Conservation (phyloP, 75 land plant species). For the Sequoiadendron giganteum region DNA sequence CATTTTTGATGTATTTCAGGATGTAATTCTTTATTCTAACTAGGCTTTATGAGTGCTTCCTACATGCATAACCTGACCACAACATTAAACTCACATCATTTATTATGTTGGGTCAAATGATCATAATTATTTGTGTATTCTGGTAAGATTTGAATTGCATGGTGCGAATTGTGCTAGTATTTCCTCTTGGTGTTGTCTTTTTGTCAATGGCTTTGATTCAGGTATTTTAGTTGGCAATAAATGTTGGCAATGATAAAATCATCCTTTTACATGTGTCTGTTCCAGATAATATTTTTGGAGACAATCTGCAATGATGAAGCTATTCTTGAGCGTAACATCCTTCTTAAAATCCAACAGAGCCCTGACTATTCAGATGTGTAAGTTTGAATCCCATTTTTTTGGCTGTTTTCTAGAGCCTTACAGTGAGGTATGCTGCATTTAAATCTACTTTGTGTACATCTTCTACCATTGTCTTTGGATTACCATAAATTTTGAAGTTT, state of each 20-base stretch:
- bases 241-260: neutral
- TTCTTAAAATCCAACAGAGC: constrained; percentile 92
- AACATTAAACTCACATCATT: neutral
- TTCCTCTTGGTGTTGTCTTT: neutral
- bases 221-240: neutral
- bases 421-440: neutral
- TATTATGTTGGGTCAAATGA: neutral
- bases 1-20: neutral
- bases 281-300: constrained; percentile 93
- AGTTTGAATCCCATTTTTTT: constrained; percentile 16
- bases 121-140: neutral
- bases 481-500: neutral
- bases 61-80: neutral
- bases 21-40: neutral
- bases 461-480: neutral
- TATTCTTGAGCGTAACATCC: constrained; percentile 82
- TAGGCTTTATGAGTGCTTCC: neutral
- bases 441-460: neutral
- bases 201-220: neutral
- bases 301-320: constrained; percentile 86
- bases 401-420: neutral
- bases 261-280: neutral
- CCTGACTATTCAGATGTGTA: constrained; percentile 97
- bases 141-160: neutral
- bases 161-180: neutral